A percentile compares a stretch with the other conserved stretches of the same genome.
Evolutionary conservation across 768 basidiomycete species (phyloP).

Genomic region (Calocera viscosa): DNA sequence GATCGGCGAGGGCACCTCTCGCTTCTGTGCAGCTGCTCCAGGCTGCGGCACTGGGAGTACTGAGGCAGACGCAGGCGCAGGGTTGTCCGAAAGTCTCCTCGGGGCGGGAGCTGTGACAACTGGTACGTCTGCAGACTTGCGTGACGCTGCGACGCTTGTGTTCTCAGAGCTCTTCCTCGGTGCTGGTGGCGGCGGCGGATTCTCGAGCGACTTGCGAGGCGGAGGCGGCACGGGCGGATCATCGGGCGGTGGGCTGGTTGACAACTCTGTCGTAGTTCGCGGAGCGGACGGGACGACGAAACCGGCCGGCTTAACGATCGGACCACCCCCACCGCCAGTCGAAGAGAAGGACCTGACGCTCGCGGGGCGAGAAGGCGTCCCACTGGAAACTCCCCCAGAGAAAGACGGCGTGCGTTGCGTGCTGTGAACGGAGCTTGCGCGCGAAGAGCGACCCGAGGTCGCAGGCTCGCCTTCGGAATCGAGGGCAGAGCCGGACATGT

Average conservation of each 20-base stretch:
- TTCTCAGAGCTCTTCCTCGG: not conserved
- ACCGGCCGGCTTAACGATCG: not conserved
- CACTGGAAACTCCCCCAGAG: not conserved
- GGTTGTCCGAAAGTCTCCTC: slow-evolving; percentile 14
- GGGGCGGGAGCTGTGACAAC: slow-evolving; percentile 12
- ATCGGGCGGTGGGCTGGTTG: not conserved
- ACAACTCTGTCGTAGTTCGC: not conserved
- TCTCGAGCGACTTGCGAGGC: not conserved
- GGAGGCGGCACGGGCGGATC: slow-evolving; percentile 1
- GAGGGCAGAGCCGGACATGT: not conserved
- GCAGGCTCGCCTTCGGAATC: not conserved
- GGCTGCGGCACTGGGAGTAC: slow-evolving; percentile 12
- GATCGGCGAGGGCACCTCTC: slow-evolving; percentile 21
- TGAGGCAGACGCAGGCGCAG: slow-evolving; percentile 24
- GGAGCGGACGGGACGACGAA: not conserved
- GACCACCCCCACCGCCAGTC: not conserved
- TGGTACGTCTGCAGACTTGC: not conserved
- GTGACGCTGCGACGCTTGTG: not conserved
- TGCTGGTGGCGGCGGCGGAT: not conserved
- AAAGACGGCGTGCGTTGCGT: not conserved
- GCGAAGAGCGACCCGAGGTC: not conserved
- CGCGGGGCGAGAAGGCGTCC: not conserved
- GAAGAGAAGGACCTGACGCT: not conserved
- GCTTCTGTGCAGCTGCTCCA: not conserved
- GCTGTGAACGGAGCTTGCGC: not conserved